Conservation (phyloP, 148 eudicot genomes). For the Cornus kousa region DNA sequence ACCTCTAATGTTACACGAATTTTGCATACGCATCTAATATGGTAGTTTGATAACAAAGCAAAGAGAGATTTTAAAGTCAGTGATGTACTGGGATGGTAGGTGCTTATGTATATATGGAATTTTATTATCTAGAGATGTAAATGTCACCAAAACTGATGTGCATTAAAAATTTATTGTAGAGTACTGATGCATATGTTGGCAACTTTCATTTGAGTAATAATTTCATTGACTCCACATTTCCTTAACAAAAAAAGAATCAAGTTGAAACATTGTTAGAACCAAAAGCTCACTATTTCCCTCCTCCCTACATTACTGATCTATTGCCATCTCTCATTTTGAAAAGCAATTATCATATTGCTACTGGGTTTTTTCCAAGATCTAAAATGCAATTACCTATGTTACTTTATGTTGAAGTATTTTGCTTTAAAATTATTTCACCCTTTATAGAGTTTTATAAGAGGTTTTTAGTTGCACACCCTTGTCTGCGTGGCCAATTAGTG, state of each 20-base stretch:
- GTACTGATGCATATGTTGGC: too few relatives aligned
- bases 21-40: not conserved
- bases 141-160: too few relatives aligned
- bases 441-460: not conserved
- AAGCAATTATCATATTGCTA: not conserved
- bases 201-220: not conserved
- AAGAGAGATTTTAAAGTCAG: too few relatives aligned
- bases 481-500: not conserved
- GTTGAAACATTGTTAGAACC: not conserved
- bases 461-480: not conserved
- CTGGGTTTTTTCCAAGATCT: constrained; percentile 1
- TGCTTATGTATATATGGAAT: too few relatives aligned
- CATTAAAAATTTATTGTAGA: too few relatives aligned
- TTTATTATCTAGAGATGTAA: too few relatives aligned
- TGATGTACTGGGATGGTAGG: too few relatives aligned
- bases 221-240: not conserved
- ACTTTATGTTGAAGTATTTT: not conserved
- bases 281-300: not conserved
- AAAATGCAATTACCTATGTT: not conserved
- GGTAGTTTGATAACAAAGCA: not conserved
- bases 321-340: not conserved
- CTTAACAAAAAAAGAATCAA: not conserved
- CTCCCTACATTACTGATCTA: not conserved
- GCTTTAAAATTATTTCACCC: not conserved
- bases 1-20: not conserved